Evolutionary conservation across 2,329 filamentous ascomycete species (phyloP).

Genomic region (Tolypocladium endophyticum): DNA sequence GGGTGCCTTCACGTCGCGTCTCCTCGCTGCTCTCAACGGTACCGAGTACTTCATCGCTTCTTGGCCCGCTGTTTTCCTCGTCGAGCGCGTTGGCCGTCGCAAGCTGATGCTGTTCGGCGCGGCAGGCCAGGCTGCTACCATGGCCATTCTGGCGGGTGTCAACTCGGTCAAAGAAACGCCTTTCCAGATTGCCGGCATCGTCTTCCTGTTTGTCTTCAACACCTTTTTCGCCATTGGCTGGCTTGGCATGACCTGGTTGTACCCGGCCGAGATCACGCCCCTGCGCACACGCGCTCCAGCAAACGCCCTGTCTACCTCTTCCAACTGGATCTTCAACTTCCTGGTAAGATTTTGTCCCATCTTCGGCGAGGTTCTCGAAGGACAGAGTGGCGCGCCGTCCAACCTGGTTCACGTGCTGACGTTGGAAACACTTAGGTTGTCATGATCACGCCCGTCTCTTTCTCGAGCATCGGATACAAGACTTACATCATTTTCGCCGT

Average conservation of each 20-base stretch:
- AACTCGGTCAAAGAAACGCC: conserved; percentile 36
- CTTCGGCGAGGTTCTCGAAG: not conserved
- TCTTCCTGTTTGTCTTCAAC: conserved; percentile 55
- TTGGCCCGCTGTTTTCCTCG: conserved; percentile 49
- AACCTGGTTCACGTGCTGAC: not conserved
- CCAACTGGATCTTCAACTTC: conserved; percentile 56
- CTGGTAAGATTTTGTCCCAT: conserved; percentile 20
- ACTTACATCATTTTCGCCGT: conserved; percentile 58
- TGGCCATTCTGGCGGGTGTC: conserved; percentile 51
- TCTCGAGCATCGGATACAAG: conserved; percentile 45
- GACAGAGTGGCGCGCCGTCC: not conserved
- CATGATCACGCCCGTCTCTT: conserved; percentile 51
- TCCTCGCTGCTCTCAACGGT: conserved; percentile 34
- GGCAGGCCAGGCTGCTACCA: conserved; percentile 48
- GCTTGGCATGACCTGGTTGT: conserved; percentile 51
- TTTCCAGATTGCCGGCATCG: conserved; percentile 50
- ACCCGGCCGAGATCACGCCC: conserved; percentile 56
- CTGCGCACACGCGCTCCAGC: conserved; percentile 55
- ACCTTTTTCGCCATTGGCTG: conserved; percentile 50
- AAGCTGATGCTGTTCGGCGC: conserved; percentile 64
- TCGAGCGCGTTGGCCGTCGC: conserved; percentile 56
- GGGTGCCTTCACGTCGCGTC: conserved; percentile 42
- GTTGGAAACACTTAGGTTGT: conserved; percentile 29
- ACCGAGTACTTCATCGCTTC: conserved; percentile 52
- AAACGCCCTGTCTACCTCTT: conserved; percentile 42